A percentile compares a stretch with the other conserved stretches of the same genome.
These are phyloP conservation scores for Melaleuca alternifolia DNA, from an alignment of 345 rosid genomes.

Conservation along the genomic window DNA sequence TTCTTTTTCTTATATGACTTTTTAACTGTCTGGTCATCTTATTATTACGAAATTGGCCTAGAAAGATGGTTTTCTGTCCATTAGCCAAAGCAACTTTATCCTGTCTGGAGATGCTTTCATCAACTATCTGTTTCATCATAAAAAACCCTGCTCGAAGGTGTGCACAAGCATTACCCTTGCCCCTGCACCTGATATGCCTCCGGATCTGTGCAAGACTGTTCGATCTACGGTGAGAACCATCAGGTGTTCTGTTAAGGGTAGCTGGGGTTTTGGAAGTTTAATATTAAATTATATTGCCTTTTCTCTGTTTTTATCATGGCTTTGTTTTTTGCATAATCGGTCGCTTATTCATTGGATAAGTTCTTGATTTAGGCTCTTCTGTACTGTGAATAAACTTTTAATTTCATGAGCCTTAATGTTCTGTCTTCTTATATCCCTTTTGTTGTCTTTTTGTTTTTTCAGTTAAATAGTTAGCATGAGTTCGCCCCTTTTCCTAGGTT, in stretches of 20 bases:
- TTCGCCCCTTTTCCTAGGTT: background rate
- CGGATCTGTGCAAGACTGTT: background rate
- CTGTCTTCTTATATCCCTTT: background rate
- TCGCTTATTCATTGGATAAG: background rate
- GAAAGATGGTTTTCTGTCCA: background rate
- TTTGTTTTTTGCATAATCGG: background rate
- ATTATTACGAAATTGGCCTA: background rate
- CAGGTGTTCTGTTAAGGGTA: background rate
- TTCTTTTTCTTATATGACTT: background rate
- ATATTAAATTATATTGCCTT: background rate
- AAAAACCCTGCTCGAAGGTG: background rate
- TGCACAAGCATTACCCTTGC: background rate
- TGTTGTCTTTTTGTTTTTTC: background rate
- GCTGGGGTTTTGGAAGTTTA: background rate
- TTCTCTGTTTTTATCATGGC: background rate
- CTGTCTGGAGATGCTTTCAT: background rate
- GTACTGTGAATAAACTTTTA: background rate
- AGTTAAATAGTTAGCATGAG: background rate
- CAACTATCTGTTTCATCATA: background rate
- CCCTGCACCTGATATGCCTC: background rate
- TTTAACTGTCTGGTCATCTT: background rate
- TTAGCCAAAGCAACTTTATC: background rate
- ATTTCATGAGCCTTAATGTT: background rate
- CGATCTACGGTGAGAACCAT: background rate
- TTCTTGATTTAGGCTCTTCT: background rate